Percentiles rank a stretch among this genome's conserved stretches.
Evolutionary conservation across 345 rosid species (phyloP).

Genomic region (Raphanus sativus): DNA sequence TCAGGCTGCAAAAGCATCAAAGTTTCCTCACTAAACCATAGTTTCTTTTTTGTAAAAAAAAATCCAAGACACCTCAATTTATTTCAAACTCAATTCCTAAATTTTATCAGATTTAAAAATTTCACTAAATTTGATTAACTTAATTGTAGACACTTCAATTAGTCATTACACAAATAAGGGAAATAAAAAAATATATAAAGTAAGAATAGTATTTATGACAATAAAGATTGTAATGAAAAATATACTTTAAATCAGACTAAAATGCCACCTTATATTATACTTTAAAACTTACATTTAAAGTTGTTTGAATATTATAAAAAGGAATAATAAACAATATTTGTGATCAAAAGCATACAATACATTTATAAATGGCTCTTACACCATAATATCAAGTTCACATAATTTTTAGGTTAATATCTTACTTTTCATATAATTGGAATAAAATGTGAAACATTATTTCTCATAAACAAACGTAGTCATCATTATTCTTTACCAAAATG

Average conservation of each 20-base stretch:
- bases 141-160: neutral
- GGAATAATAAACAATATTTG: neutral
- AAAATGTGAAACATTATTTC: neutral
- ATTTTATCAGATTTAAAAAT: neutral
- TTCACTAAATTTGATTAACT: neutral
- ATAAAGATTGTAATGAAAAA: neutral
- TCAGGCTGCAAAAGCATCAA: slow-evolving; percentile 89
- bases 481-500: too few relatives aligned
- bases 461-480: too few relatives aligned
- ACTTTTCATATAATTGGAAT: neutral
- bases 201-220: neutral
- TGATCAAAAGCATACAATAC: neutral
- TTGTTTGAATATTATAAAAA: neutral
- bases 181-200: neutral
- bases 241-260: neutral
- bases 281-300: too few relatives aligned
- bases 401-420: neutral
- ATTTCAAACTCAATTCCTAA: neutral
- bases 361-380: neutral
- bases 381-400: neutral
- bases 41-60: slow-evolving; percentile 41
- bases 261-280: neutral
- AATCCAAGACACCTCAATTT: too few relatives aligned
- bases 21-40: slow-evolving; percentile 86
- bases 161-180: neutral